These are phyloP conservation scores for Vinca major DNA, from an alignment of 305 asterid genomes.

Conservation along the genomic window DNA sequence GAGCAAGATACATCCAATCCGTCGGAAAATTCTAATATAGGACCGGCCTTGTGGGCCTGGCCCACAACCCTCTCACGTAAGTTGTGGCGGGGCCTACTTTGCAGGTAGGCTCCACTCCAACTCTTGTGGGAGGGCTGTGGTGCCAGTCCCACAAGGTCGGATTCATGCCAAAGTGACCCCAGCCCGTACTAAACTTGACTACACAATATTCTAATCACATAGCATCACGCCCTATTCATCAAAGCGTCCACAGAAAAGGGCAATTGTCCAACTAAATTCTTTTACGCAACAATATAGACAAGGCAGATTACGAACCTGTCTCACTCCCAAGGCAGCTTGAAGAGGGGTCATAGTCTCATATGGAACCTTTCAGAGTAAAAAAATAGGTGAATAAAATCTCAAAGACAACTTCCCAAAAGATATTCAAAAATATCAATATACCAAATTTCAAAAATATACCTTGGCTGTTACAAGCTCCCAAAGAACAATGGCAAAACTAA, in stretches of 20 bases:
- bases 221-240: neutral
- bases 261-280: too few relatives aligned
- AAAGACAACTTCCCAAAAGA: neutral
- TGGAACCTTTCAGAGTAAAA: constrained; percentile 50
- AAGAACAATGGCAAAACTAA: constrained; percentile 83
- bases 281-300: neutral
- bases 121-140: too few relatives aligned
- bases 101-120: too few relatives aligned
- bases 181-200: neutral
- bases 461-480: constrained; percentile 91
- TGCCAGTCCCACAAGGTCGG: too few relatives aligned
- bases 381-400: constrained; percentile 6
- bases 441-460: constrained; percentile 31
- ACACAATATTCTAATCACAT: neutral
- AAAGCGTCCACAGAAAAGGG: neutral
- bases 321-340: constrained; percentile 86
- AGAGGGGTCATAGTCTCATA: constrained; percentile 70
- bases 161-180: too few relatives aligned
- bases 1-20: neutral
- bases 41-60: too few relatives aligned
- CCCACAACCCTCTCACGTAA: too few relatives aligned
- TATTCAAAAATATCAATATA: constrained; percentile 10
- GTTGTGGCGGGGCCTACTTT: too few relatives aligned
- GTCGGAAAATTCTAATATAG: too few relatives aligned
- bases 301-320: constrained; percentile 46